Evolutionary conservation across 106 monocot genomes (phyloP).

Genomic region (Dioscorea alata): DNA sequence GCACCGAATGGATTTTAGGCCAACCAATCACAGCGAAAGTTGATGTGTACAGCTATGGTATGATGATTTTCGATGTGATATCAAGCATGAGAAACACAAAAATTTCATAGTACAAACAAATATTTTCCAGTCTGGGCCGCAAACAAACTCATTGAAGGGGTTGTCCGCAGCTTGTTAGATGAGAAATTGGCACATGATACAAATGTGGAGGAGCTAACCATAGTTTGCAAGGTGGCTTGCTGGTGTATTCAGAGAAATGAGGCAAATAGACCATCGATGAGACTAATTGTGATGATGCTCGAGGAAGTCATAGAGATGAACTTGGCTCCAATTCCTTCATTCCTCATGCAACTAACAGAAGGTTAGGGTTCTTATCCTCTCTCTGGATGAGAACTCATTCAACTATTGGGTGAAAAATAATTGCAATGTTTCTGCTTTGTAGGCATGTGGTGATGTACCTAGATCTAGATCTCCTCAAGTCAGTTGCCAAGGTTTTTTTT

Average conservation of each 20-base stretch:
- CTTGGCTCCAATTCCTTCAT: conserved; percentile 22
- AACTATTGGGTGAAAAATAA: too few species aligned
- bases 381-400: too few species aligned
- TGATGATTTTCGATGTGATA: conserved; percentile 56
- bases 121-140: conserved; percentile 47
- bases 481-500: too few species aligned
- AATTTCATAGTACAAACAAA: neutral
- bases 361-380: too few species aligned
- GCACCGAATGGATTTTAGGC: conserved; percentile 70
- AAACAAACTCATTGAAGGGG: conserved; percentile 12
- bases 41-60: conserved; percentile 58
- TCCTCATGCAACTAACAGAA: too few species aligned
- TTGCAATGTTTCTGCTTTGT: too few species aligned
- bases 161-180: conserved; percentile 16
- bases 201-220: conserved; percentile 15
- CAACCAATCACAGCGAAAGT: conserved; percentile 40
- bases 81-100: conserved; percentile 38
- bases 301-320: conserved; percentile 21
- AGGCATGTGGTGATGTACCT: too few species aligned
- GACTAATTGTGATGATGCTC: conserved; percentile 12
- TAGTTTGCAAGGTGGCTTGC: conserved; percentile 31
- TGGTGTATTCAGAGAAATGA: conserved; percentile 42
- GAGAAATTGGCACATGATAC: conserved; percentile 14
- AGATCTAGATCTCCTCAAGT: too few species aligned
- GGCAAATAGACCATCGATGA: conserved; percentile 28